These are phyloP conservation scores for Stephania cephalantha DNA, from an alignment of 164 flowering plant species.

Conservation along the genomic window DNA sequence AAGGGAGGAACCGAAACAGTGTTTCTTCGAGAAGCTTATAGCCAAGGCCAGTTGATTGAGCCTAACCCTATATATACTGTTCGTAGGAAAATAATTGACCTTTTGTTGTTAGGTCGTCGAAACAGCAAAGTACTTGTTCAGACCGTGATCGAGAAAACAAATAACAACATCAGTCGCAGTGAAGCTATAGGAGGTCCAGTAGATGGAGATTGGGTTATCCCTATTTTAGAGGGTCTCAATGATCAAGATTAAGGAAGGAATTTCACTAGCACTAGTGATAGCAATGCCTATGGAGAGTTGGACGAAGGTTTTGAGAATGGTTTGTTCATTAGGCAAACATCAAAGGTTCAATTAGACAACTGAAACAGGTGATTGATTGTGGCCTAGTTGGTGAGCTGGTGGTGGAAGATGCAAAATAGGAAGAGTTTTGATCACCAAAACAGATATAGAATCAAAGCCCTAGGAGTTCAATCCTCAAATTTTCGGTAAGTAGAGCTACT, in stretches of 20 bases:
- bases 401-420: too few relatives aligned
- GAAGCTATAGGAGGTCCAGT: conserved; percentile 13
- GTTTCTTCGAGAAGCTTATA: conserved; percentile 78
- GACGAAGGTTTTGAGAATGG: neutral
- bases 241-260: neutral
- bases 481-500: too few relatives aligned
- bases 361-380: too few relatives aligned
- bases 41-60: conserved; percentile 52
- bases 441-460: too few relatives aligned
- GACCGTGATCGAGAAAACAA: conserved; percentile 20
- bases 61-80: conserved; percentile 53
- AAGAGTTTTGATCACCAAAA: too few relatives aligned
- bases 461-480: too few relatives aligned
- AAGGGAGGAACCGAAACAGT: conserved; percentile 56
- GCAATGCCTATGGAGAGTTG: conserved; percentile 1
- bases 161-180: neutral
- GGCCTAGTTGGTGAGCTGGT: too few relatives aligned
- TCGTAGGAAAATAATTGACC: conserved; percentile 74
- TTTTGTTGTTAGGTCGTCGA: conserved; percentile 50
- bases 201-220: conserved; percentile 57
- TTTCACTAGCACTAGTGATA: neutral
- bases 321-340: neutral
- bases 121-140: conserved; percentile 30
- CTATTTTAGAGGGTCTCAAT: conserved; percentile 28
- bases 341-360: conserved; percentile 1